Percentiles rank a stretch among this genome's conserved stretches.
phyloP scores from a whole-genome alignment of 2,329 filamentous ascomycete species.

The Colletotrichum sp. region DNA sequence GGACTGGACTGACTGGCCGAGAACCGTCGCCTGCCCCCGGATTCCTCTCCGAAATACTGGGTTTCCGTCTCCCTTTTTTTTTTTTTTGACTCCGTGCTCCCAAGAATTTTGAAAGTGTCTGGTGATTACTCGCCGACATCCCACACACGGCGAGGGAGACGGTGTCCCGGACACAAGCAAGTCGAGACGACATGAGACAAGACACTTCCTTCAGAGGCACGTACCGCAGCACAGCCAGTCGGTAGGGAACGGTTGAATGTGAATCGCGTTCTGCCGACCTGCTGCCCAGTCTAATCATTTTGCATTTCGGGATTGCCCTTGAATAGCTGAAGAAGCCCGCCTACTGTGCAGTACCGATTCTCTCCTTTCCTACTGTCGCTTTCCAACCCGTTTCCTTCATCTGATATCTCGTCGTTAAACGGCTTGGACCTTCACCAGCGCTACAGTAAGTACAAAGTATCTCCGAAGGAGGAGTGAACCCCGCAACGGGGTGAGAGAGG shows the following conservation, averaged over 20 bases:
- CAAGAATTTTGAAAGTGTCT: background rate
- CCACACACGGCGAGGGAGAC: slow-evolving; percentile 1
- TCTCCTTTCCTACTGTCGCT: background rate
- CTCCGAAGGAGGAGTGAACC: background rate
- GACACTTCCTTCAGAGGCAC: slow-evolving; percentile 10
- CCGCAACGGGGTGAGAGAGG: background rate
- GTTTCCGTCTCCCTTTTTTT: background rate
- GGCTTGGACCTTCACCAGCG: background rate
- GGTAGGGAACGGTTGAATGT: background rate
- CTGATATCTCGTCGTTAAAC: background rate
- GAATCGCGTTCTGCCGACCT: background rate
- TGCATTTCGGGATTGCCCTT: background rate
- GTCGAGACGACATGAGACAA: slow-evolving; percentile 19
- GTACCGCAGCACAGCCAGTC: background rate
- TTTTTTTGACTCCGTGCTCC: background rate
- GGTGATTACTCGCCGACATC: slow-evolving; percentile 1
- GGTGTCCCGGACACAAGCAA: background rate
- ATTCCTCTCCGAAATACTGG: background rate
- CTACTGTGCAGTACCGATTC: background rate
- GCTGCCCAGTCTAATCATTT: background rate
- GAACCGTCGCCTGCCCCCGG: background rate
- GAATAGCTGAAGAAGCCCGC: background rate
- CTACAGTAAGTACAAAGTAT: background rate
- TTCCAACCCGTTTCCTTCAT: background rate
- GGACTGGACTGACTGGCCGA: background rate